These are phyloP conservation scores for Wickerhamiella dianesei DNA, from an alignment of 805 yeast species.

Conservation along the genomic window DNA sequence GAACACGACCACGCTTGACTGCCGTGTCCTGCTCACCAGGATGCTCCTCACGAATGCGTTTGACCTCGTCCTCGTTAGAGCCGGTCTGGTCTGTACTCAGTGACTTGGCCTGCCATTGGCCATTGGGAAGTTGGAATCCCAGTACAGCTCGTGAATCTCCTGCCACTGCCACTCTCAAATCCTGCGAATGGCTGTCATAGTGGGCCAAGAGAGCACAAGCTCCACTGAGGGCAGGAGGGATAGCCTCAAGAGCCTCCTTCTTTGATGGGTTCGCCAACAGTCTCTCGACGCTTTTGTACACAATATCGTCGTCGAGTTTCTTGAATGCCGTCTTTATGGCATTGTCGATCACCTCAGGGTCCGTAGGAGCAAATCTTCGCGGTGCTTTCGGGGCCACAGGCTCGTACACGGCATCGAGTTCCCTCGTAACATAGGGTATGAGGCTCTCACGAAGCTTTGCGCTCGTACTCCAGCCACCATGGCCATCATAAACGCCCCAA, in stretches of 20 bases:
- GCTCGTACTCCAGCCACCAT: slow-evolving; percentile 90
- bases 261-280: slow-evolving; percentile 55
- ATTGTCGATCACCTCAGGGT: slow-evolving; percentile 54
- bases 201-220: slow-evolving; percentile 83
- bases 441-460: slow-evolving; percentile 70
- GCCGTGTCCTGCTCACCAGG: slow-evolving; percentile 59
- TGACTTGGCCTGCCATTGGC: slow-evolving; percentile 78
- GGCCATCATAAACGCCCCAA: slow-evolving; percentile 95
- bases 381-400: slow-evolving; percentile 35
- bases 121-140: slow-evolving; percentile 44
- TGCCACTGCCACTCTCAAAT: slow-evolving; percentile 80
- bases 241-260: slow-evolving; percentile 49
- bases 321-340: slow-evolving; percentile 74
- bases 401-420: slow-evolving; percentile 45
- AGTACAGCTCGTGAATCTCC: slow-evolving; percentile 92
- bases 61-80: slow-evolving; percentile 74
- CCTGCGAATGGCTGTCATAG: slow-evolving; percentile 61
- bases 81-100: slow-evolving; percentile 91
- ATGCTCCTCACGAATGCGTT: slow-evolving; percentile 70
- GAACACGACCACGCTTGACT: slow-evolving; percentile 69
- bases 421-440: slow-evolving; percentile 61
- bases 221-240: slow-evolving; percentile 91
- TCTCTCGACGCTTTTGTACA: slow-evolving; percentile 55
- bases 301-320: slow-evolving; percentile 75
- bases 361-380: slow-evolving; percentile 42